A percentile compares a stretch with the other conserved stretches of the same genome.
These are phyloP conservation scores for Lactarius vividus DNA, from an alignment of 768 basidiomycete species.

Conservation along the genomic window DNA sequence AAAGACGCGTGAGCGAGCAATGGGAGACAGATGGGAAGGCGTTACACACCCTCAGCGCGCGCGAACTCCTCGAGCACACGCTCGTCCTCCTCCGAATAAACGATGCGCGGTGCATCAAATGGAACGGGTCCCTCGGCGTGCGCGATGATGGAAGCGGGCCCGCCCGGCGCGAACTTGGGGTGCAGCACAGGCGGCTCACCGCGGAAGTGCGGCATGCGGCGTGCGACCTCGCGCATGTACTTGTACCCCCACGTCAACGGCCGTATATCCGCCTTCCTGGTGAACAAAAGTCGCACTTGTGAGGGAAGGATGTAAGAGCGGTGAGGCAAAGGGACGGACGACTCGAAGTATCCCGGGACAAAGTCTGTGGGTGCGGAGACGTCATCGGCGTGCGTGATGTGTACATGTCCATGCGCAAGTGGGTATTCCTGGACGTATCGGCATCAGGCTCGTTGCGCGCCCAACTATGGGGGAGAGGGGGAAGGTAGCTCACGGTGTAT, in stretches of 20 bases:
- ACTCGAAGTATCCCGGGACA: constrained; percentile 37
- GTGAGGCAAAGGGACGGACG: constrained; percentile 49
- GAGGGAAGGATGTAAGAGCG: constrained; percentile 34
- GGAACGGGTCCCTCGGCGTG: constrained; percentile 28
- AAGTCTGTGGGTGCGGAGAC: constrained; percentile 27
- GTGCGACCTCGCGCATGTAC: constrained; percentile 47
- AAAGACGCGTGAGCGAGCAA: neutral
- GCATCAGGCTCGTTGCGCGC: neutral
- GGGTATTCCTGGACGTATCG: constrained; percentile 22
- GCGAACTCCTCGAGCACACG: constrained; percentile 35
- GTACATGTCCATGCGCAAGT: constrained; percentile 25
- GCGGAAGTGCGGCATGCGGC: constrained; percentile 47
- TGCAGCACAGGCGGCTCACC: constrained; percentile 34
- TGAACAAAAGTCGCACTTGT: constrained; percentile 26
- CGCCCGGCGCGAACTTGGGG: constrained; percentile 35
- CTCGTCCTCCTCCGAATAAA: constrained; percentile 24
- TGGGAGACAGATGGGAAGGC: too few relatives aligned
- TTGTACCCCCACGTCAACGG: constrained; percentile 55
- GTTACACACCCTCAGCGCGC: constrained; percentile 4
- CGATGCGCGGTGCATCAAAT: constrained; percentile 32
- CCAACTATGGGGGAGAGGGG: too few relatives aligned
- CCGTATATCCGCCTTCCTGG: constrained; percentile 35
- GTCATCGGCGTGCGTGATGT: constrained; percentile 27
- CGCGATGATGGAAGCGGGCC: constrained; percentile 28
- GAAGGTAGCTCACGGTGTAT: constrained; percentile 11